These are phyloP conservation scores for Capsaspora owczarzaki DNA, from an alignment of 78 protist genomes.

Conservation along the genomic window DNA sequence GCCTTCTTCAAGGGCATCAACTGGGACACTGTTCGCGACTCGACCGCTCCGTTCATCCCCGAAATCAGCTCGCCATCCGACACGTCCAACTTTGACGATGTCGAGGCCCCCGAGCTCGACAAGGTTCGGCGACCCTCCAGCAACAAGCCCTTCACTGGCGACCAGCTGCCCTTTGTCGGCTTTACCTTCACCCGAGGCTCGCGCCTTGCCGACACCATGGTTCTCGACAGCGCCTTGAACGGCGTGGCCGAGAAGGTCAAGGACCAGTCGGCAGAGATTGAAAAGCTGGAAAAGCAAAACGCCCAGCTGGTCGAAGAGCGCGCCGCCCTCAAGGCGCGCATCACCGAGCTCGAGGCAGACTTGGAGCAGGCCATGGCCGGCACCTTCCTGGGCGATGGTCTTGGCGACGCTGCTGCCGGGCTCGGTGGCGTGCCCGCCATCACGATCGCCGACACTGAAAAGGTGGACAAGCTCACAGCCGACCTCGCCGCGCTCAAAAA, in stretches of 20 bases:
- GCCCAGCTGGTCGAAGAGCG: not conserved
- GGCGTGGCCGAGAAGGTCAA: too few species aligned
- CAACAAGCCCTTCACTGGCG: conserved; percentile 1
- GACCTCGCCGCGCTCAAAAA: not conserved
- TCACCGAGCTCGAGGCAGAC: not conserved
- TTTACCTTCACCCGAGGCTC: not conserved
- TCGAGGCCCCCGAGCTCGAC: not conserved
- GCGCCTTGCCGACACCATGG: not conserved
- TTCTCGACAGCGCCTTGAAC: too few species aligned
- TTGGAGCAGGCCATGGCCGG: too few species aligned
- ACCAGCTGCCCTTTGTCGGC: conserved; percentile 7
- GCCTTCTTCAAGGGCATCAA: conserved; percentile 1
- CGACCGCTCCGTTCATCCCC: not conserved
- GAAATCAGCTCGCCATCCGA: not conserved
- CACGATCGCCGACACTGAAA: too few species aligned
- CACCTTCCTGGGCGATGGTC: too few species aligned
- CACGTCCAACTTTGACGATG: conserved; percentile 1
- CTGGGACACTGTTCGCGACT: not conserved
- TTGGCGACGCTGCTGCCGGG: not conserved
- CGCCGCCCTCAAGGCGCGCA: not conserved
- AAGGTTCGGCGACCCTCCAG: not conserved
- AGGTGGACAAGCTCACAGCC: not conserved
- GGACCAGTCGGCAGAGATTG: not conserved
- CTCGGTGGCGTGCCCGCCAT: too few species aligned
- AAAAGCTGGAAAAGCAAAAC: not conserved